Conservation (phyloP, 108 stramenopile species). For the Seminavis robusta region DNA sequence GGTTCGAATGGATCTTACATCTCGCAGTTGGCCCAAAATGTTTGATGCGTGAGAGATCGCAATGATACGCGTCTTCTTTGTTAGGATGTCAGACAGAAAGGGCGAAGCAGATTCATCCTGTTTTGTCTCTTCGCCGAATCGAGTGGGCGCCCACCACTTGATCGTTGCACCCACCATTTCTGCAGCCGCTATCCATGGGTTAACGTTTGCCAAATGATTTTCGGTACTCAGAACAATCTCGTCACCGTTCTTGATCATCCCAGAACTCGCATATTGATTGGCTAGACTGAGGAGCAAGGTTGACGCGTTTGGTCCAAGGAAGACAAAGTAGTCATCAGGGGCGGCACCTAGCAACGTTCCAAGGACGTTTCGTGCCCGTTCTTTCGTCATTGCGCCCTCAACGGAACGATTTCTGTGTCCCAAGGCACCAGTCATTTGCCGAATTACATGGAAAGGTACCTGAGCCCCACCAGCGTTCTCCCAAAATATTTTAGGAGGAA, state of each 20-base stretch:
- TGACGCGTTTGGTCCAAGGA: constrained; percentile 71
- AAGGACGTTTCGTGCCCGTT: constrained; percentile 43
- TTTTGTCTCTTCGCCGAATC: neutral
- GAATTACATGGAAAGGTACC: constrained; percentile 57
- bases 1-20: constrained; percentile 32
- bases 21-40: constrained; percentile 65
- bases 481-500: constrained; percentile 74
- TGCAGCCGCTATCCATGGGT: constrained; percentile 68
- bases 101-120: neutral
- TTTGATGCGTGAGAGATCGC: constrained; percentile 80
- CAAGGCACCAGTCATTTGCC: constrained; percentile 41
- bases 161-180: constrained; percentile 39
- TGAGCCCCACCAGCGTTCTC: constrained; percentile 88
- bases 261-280: constrained; percentile 15
- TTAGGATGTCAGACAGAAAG: constrained; percentile 14
- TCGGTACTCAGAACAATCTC: constrained; percentile 76
- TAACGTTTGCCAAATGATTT: constrained; percentile 79
- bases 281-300: constrained; percentile 59
- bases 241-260: constrained; percentile 38
- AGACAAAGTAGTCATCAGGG: constrained; percentile 16
- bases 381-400: constrained; percentile 38
- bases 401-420: constrained; percentile 53
- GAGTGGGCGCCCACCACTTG: constrained; percentile 53
- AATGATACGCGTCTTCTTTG: constrained; percentile 56
- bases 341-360: constrained; percentile 39